Conservation (phyloP, 139 green algal genomes). For the Auxenochlorella protothecoides region DNA sequence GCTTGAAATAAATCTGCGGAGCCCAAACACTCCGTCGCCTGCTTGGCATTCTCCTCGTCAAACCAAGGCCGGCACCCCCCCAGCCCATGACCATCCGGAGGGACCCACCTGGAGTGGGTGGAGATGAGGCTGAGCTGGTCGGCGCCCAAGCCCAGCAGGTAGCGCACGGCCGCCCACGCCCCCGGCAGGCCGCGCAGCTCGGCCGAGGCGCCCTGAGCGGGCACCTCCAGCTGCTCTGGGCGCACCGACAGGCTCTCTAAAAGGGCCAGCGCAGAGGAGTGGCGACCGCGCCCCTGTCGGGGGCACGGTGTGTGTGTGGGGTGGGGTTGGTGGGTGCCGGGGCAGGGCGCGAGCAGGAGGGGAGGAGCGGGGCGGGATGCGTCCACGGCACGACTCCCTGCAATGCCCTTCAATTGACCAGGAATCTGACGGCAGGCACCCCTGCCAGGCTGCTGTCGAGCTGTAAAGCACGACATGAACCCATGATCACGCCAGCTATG, state of each 20-base stretch:
- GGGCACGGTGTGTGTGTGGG: neutral
- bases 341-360: neutral
- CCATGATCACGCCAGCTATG: too few species aligned
- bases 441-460: too few species aligned
- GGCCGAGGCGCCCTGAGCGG: constrained; percentile 26
- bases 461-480: too few species aligned
- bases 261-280: constrained; percentile 53
- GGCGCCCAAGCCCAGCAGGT: constrained; percentile 34
- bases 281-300: constrained; percentile 20
- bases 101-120: constrained; percentile 62
- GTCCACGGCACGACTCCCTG: neutral
- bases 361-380: neutral
- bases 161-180: constrained; percentile 75
- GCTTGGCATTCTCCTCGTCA: too few species aligned
- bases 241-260: constrained; percentile 48
- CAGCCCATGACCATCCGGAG: too few species aligned
- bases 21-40: too few species aligned
- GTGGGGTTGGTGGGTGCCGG: too few species aligned
- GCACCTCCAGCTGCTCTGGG: constrained; percentile 15
- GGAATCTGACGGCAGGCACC: too few species aligned
- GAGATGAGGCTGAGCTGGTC: constrained; percentile 25
- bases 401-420: too few species aligned
- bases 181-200: constrained; percentile 68
- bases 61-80: too few species aligned
- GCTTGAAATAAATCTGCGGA: too few species aligned